Conservation (phyloP, 1,284 basidiomycete species). For the Cryptococcus sp. region DNA sequence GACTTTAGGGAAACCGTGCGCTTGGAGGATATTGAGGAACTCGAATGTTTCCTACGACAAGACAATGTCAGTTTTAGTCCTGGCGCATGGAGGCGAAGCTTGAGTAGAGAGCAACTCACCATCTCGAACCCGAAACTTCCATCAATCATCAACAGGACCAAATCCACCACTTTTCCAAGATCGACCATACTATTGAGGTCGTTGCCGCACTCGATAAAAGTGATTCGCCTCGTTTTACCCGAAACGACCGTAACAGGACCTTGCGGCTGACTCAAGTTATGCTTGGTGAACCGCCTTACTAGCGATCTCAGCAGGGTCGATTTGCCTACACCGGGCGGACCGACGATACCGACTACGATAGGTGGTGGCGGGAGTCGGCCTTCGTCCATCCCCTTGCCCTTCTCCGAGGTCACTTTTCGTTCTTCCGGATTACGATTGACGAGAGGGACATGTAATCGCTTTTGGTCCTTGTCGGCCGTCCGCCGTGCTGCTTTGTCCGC, state of each 20-base stretch:
- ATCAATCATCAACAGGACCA: slow-evolving; percentile 96
- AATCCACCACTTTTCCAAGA: slow-evolving; percentile 92
- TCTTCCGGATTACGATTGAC: slow-evolving; percentile 92
- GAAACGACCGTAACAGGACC: slow-evolving; percentile 95
- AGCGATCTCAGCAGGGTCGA: slow-evolving; percentile 91
- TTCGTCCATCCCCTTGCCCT: slow-evolving; percentile 52
- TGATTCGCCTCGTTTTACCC: slow-evolving; percentile 86
- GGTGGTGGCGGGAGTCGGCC: slow-evolving; percentile 72
- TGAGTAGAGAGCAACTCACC: slow-evolving; percentile 59
- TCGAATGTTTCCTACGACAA: slow-evolving; percentile 89
- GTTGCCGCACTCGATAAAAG: slow-evolving; percentile 97
- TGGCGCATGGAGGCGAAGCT: too few relatives aligned
- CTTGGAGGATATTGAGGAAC: slow-evolving; percentile 94
- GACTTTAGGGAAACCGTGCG: slow-evolving; percentile 98
- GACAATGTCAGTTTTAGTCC: too few relatives aligned
- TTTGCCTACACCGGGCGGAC: slow-evolving; percentile 96
- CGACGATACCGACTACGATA: slow-evolving; percentile 93
- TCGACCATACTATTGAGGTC: slow-evolving; percentile 98
- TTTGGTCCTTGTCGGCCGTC: slow-evolving; percentile 92
- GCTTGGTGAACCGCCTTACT: slow-evolving; percentile 90
- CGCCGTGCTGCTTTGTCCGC: slow-evolving; percentile 87
- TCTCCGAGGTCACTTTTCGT: slow-evolving; percentile 52
- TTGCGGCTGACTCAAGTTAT: slow-evolving; percentile 83
- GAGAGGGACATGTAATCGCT: slow-evolving; percentile 91
- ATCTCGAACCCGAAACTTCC: slow-evolving; percentile 98